phyloP scores from a whole-genome alignment of 73 alveolate species.

The Tetrahymena borealis region DNA sequence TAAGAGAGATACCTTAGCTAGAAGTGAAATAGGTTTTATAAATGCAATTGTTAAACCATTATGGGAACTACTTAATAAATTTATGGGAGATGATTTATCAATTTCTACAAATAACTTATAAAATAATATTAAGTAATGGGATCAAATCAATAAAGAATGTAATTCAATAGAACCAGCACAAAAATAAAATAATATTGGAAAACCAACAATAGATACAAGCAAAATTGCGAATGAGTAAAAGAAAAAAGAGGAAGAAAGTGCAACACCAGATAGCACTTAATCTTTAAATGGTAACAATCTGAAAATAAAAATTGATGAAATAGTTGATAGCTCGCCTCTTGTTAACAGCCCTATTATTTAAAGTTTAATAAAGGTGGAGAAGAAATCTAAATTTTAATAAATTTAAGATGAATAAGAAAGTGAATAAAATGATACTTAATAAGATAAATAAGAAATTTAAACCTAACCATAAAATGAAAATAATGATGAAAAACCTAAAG shows the following conservation, averaged over 20 bases:
- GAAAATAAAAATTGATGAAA: not conserved
- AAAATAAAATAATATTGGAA: not conserved
- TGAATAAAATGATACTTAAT: not conserved
- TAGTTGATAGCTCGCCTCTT: not conserved
- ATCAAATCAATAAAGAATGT: not conserved
- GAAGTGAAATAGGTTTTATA: conserved; percentile 30
- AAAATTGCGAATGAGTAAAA: not conserved
- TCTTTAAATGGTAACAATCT: not conserved
- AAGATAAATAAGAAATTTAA: not conserved
- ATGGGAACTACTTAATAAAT: conserved; percentile 38
- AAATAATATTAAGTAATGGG: not conserved
- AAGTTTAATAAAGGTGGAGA: not conserved
- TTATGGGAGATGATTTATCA: not conserved
- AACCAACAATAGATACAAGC: not conserved
- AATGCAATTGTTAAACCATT: conserved; percentile 40
- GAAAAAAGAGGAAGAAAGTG: not conserved
- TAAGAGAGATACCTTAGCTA: conserved; percentile 14
- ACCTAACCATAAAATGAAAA: no score
- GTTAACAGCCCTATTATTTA: not conserved
- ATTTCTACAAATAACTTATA: not conserved
- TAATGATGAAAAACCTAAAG: no score
- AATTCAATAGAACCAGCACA: not conserved
- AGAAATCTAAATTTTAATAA: not conserved
- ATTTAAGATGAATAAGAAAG: not conserved
- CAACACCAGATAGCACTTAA: not conserved